Evolutionary conservation across 345 rosid species (phyloP), one percentile per base, ranked within the genome.

Genomic region (Populus alba): DNA sequence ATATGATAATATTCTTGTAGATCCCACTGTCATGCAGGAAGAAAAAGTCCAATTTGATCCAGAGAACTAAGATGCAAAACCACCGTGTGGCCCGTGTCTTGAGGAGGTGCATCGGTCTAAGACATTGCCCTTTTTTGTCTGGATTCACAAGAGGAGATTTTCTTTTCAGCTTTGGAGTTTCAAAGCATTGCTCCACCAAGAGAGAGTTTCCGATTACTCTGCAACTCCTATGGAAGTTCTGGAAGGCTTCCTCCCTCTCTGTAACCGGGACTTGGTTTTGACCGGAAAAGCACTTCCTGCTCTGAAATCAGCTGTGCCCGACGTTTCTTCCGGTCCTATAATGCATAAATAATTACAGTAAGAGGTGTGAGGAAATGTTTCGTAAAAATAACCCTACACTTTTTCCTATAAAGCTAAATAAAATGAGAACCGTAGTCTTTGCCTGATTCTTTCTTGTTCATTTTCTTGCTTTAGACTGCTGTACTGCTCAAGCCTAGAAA

Each of bases 181-280:
- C 87, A 89, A 75, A 89, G 89, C 90, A 86, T 84, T 23, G 89
- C 86, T 78, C 94, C 94, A 49, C 92, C 92, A 51, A 89, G 78
- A 20, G 93, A 89, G 68, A 91, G 90, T 81, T 87, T 91, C 38
- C 89, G 75, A 57, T 87, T 81, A 75, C 70, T 80, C 11, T 74
- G 86, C 82, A 71, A 66, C 78, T 74, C 76, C 79, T 22, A 74
- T 70, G 63, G 89, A 80, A 76, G 82, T 66, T 89, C 85, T 83
- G 37, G 85, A 16, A 77, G 79, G 73, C 81, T 90, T 93, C 83
- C 75, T 90, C 51, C 79, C 88, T 43, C 93, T 87, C 55, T 55
- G 61, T 59, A 77, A 74, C 55, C 94, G 94, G 96, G 94, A 77
- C 94, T 90, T 33, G 88, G 90, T 86, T 88, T 90, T 66, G 94